Conservation (phyloP, 305 asterid genomes). For the Fraxinus latifolia region DNA sequence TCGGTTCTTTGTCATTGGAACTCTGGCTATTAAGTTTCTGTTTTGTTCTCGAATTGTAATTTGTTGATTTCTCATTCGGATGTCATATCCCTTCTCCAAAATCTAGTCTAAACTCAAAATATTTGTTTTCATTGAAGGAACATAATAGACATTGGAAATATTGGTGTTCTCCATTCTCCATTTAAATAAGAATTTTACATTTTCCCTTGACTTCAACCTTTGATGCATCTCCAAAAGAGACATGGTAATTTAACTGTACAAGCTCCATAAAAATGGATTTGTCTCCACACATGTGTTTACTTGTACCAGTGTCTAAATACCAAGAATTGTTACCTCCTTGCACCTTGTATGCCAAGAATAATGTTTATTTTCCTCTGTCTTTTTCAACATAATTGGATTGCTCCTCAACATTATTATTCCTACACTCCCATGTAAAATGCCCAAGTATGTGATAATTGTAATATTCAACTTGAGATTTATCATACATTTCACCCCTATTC, state of each 20-base stretch:
- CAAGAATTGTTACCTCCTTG: neutral
- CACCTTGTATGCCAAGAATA: neutral
- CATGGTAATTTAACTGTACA: neutral
- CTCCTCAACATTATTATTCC: neutral
- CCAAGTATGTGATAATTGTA: neutral
- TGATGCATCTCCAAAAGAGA: neutral
- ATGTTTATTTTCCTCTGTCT: neutral
- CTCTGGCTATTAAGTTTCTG: neutral
- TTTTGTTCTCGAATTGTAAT: neutral
- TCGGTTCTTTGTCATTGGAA: neutral
- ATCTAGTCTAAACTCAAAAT: neutral
- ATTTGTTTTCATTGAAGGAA: neutral
- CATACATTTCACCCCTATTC: neutral
- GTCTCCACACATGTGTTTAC: neutral
- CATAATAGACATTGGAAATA: neutral
- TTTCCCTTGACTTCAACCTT: neutral
- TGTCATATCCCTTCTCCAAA: neutral
- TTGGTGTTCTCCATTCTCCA: neutral
- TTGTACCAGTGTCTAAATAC: neutral
- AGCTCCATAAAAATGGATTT: neutral
- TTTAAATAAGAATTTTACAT: neutral
- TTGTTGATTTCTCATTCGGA: neutral
- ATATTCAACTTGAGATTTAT: neutral
- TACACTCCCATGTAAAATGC: neutral
- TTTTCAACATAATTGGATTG: neutral